Base-by-base conservation (phyloP, 805 yeast species). In the Saturnispora bothae region DNA sequence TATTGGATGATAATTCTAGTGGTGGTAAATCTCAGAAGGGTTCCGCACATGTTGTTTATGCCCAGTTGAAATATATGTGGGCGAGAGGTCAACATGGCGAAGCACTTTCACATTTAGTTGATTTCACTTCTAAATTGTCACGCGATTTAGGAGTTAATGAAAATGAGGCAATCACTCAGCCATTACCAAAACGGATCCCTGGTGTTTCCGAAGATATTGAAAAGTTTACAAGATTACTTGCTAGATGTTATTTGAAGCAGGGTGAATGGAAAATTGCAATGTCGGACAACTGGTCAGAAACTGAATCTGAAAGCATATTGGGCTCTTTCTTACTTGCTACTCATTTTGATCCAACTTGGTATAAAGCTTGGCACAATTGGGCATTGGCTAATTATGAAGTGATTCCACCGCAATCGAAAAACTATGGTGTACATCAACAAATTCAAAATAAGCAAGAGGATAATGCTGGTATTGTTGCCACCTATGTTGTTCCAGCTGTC, bases 291-390 rank as follows among this genome's bases (percentile, higher is more conserved):
- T 89, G 97, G 97, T 71, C 83, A 43, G 69, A 76, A 8, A 82
- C 78, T 44, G 73, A 72, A 41, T 57, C 65, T 5, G 88, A 85
- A 31, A 81, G 88, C 1, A 85, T 92, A 46, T 63, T 92, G 42
- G 95, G 96, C 10, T 86, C 96, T 0, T 92, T 84, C 55, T 63
- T 92, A 39, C 66, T 92, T 46, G 97, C 98, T 0, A 89, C 98
- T 0, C 96, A 88, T 55, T 89, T 92, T 58, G 96, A 92, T 55
- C 68, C 73, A 26, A 71, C 73, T 18, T 92, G 98, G 96, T 92
- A 92, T 53, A 92, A 94, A 54, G 98, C 97, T 14, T 94, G 98
- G 98, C 99, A 92, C 56, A 89, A 86, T 53, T 92, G 99, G 99
- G 98, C 98, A 0, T 66, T 94, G 53, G 96, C 97, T 1, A 92